Evolutionary conservation across 2,329 filamentous ascomycete genomes (phyloP).

Genomic region (Lasiodiplodia theobromae): DNA sequence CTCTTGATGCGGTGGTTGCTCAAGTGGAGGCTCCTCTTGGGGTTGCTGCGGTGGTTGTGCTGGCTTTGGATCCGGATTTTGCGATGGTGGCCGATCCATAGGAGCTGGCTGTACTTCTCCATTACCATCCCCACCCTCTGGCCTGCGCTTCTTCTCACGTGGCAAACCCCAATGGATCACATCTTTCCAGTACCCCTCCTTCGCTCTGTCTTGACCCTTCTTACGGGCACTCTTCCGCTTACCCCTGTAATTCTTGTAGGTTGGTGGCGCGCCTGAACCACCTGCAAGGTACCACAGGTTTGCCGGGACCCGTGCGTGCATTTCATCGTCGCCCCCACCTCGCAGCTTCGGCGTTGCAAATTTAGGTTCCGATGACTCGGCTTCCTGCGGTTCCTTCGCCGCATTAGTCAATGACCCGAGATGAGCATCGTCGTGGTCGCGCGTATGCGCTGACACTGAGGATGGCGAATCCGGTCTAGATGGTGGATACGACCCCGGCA

Average conservation of each 20-base stretch:
- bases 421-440: not conserved
- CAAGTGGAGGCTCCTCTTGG: not conserved
- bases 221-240: not conserved
- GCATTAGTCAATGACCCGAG: not conserved
- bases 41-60: no score
- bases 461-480: not conserved
- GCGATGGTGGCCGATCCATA: not conserved
- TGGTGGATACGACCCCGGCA: not conserved
- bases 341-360: not conserved
- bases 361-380: not conserved
- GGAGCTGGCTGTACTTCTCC: not conserved
- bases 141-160: not conserved
- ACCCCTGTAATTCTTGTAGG: not conserved
- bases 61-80: not conserved
- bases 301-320: not conserved
- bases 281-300: not conserved
- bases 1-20: no score
- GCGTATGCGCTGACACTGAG: not conserved
- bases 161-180: constrained; percentile 7
- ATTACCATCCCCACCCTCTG: not conserved
- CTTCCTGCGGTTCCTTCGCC: not conserved
- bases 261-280: not conserved
- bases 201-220: not conserved
- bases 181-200: constrained; percentile 1
- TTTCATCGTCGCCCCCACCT: not conserved